These are phyloP conservation scores for Dichotomocladium elegans DNA, from an alignment of 371 early-diverging fungal genomes.

Conservation along the genomic window DNA sequence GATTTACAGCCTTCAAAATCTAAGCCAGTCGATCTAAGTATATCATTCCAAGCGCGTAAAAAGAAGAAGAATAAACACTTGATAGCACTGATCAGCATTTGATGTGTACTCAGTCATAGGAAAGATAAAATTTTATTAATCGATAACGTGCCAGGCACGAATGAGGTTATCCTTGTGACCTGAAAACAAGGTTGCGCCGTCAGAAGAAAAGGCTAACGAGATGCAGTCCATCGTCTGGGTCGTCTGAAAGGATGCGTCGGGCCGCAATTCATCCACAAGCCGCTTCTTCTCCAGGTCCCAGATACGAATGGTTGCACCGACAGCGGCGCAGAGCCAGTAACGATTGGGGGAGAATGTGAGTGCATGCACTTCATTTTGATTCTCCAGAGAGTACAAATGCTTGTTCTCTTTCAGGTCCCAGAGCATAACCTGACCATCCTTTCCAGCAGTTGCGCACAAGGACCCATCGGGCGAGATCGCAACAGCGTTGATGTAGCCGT, in stretches of 20 bases:
- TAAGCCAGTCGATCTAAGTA: too few species aligned
- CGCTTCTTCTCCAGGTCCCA: slow-evolving; percentile 99
- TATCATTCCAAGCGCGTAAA: too few species aligned
- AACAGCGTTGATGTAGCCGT: slow-evolving; percentile 95
- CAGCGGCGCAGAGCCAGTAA: slow-evolving; percentile 99
- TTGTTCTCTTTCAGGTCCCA: slow-evolving; percentile 99
- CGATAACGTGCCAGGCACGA: slow-evolving; percentile 93
- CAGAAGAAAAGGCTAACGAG: slow-evolving; percentile 96
- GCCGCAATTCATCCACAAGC: slow-evolving; percentile 91
- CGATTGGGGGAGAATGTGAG: slow-evolving; percentile 98
- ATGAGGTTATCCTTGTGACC: slow-evolving; percentile 96
- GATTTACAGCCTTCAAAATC: too few species aligned
- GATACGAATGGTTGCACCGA: slow-evolving; percentile 93
- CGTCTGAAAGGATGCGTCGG: slow-evolving; percentile 77
- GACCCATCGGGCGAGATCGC: slow-evolving; percentile 99
- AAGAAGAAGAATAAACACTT: too few species aligned
- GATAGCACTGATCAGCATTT: too few species aligned
- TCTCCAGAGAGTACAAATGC: slow-evolving; percentile 98
- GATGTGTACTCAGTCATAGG: too few species aligned
- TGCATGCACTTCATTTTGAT: slow-evolving; percentile 92
- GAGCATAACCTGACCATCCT: slow-evolving; percentile 98
- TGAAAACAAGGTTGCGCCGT: slow-evolving; percentile 96
- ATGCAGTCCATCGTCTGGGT: slow-evolving; percentile 77
- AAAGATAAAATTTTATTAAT: too few species aligned
- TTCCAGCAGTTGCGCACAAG: slow-evolving; percentile 99